Evolutionary conservation across 108 stramenopile species (phyloP).

Genomic region (Mayamaea pseudoterrestris): DNA sequence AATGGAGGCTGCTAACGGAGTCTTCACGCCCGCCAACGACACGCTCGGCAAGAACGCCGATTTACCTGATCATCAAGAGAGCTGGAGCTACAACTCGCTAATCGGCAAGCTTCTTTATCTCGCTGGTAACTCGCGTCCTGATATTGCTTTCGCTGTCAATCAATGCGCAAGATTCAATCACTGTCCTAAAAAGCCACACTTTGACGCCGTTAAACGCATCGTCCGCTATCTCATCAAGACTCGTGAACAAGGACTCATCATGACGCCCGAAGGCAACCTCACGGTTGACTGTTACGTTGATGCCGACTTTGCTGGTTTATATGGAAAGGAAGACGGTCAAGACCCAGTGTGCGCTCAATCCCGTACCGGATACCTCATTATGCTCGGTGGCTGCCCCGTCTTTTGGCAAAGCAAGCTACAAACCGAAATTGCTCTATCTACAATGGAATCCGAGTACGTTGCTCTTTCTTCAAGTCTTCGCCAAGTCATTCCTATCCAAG

Average conservation of each 20-base stretch:
- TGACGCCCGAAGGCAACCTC: slow-evolving; percentile 2
- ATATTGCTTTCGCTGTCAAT: slow-evolving; percentile 7
- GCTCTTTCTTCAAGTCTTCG: slow-evolving; percentile 2
- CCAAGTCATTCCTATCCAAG: slow-evolving; percentile 11
- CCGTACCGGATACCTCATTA: slow-evolving; percentile 4
- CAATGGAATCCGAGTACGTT: slow-evolving; percentile 7
- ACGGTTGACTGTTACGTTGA: slow-evolving; percentile 23
- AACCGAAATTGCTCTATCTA: not conserved
- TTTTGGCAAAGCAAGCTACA: not conserved
- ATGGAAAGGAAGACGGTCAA: slow-evolving; percentile 7
- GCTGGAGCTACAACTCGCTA: not conserved
- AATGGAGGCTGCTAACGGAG: not conserved
- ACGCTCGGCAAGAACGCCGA: too few species aligned
- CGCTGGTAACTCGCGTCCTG: slow-evolving; percentile 7
- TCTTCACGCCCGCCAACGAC: slow-evolving; percentile 3
- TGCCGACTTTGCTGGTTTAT: slow-evolving; percentile 33
- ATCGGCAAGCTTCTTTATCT: slow-evolving; percentile 8
- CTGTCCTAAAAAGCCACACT: slow-evolving; percentile 9
- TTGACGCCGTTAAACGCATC: slow-evolving; percentile 16
- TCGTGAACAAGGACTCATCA: slow-evolving; percentile 17
- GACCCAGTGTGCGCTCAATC: not conserved
- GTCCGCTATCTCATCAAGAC: slow-evolving; percentile 19
- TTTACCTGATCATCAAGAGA: too few species aligned
- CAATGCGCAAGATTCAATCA: slow-evolving; percentile 14
- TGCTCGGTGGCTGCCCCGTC: not conserved